Base-by-base conservation (phyloP, 345 rosid genomes). In the Eucalyptus pauciflora region DNA sequence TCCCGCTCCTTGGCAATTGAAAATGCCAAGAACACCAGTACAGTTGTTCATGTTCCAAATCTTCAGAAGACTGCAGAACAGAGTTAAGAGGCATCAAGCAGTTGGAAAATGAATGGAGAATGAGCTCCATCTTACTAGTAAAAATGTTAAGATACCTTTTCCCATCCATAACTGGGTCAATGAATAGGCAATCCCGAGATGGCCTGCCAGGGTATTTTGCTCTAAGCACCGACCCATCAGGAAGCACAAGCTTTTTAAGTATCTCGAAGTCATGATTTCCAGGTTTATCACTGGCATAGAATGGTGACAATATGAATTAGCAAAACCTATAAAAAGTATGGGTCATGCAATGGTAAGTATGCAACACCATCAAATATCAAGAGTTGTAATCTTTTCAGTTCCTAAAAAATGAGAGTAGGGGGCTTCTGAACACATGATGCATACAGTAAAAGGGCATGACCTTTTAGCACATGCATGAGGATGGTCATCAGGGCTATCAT, bases 1-100 rank as follows among this genome's bases (percentile, higher is more conserved):
- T 56, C 96, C 95, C 10, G 92, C 93, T 91, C 96, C 95, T 91
- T 93, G 96, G 92, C 95, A 94, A 88, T 94, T 95, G 92, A 95
- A 93, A 54, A 92, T 90, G 13, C 95, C 96, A 33, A 95, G 64
- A 52, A 94, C 94, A 86, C 95, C 94, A 15, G 92, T 91, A 48
- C 94, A 92, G 81, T 92, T 88, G 92, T 94, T 95, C 92, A 95
- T 64, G 80, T 95, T 95, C 96, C 95, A 95, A 13, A 94, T 92
- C 92, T 95, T 93, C 56, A 93, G 92, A 85, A 94, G 95, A 85
- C 96, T 94, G 50, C 62, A 43, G 6, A 52, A 86, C 10, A 67
- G 80, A 43, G 13, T 54, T 41, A 45, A 14, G 43, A 71, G 52
- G 60, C 64, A 85, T 37, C 48, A 76, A 45, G 24, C 9, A 8